phyloP scores from a whole-genome alignment of 2,329 filamentous ascomycete species.

The Mariannaea elegans region DNA sequence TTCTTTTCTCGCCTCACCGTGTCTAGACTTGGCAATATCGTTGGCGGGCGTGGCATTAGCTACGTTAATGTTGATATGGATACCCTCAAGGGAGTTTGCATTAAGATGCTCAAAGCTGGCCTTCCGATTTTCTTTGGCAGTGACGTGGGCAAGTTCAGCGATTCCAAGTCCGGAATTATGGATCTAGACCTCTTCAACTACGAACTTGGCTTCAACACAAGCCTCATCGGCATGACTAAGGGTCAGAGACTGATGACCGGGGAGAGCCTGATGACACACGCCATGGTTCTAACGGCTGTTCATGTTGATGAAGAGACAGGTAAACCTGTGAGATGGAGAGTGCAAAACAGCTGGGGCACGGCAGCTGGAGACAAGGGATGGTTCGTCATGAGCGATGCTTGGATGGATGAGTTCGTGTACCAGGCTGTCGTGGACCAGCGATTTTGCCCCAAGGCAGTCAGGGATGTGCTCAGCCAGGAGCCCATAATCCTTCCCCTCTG shows the following conservation, averaged over 20 bases:
- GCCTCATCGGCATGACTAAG: conserved; percentile 78
- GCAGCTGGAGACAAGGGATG: conserved; percentile 78
- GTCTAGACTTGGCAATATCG: conserved; percentile 80
- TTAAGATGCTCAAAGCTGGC: conserved; percentile 80
- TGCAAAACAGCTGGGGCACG: conserved; percentile 87
- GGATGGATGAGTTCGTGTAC: conserved; percentile 85
- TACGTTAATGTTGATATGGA: conserved; percentile 85
- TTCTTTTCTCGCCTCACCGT: conserved; percentile 79
- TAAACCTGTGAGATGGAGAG: conserved; percentile 79
- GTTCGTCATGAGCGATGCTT: conserved; percentile 87
- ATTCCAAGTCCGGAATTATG: conserved; percentile 77
- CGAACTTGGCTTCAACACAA: conserved; percentile 82
- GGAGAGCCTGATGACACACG: conserved; percentile 88
- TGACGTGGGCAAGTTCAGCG: conserved; percentile 86
- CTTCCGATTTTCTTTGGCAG: conserved; percentile 88
- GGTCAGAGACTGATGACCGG: conserved; percentile 76
- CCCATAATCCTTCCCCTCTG: conserved; percentile 77
- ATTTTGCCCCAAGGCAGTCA: conserved; percentile 71
- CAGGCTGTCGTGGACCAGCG: conserved; percentile 84
- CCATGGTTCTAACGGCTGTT: conserved; percentile 90
- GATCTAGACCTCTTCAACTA: conserved; percentile 81
- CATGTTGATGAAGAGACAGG: conserved; percentile 73
- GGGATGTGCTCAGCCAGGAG: conserved; percentile 75
- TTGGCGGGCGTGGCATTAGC: conserved; percentile 77
- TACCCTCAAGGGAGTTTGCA: conserved; percentile 75